Evolutionary conservation across 2,329 filamentous ascomycete genomes (phyloP).

Genomic region (Penicillium sp.): DNA sequence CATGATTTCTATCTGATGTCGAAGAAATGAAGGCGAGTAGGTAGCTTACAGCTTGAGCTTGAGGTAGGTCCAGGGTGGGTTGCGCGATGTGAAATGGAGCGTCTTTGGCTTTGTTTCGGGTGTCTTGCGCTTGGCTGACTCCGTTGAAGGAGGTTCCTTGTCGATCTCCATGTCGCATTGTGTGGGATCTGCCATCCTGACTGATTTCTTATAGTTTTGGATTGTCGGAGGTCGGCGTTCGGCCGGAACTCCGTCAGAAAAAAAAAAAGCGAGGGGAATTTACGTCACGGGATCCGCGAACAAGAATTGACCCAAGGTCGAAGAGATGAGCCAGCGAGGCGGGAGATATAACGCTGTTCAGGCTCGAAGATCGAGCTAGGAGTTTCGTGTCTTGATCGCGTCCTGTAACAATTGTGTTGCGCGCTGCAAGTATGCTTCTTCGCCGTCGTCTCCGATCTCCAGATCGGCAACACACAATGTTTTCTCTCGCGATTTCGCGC

Average conservation of each 20-base stretch:
- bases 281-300: slow-evolving; percentile 21
- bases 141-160: not conserved
- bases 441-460: slow-evolving; percentile 32
- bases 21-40: too few species aligned
- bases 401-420: slow-evolving; percentile 20
- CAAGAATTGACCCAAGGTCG: not conserved
- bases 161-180: slow-evolving; percentile 1
- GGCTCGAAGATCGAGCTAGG: not conserved
- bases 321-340: not conserved
- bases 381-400: slow-evolving; percentile 14
- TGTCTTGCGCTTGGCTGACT: slow-evolving; percentile 30
- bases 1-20: too few species aligned
- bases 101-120: slow-evolving; percentile 17
- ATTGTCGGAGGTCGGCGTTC: not conserved
- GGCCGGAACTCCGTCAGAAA: not conserved
- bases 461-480: slow-evolving; percentile 46
- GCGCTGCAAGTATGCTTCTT: slow-evolving; percentile 29
- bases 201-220: not conserved
- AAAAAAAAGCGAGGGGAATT: slow-evolving; percentile 11
- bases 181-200: slow-evolving; percentile 8
- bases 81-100: slow-evolving; percentile 41
- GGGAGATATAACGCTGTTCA: not conserved
- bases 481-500: slow-evolving; percentile 65
- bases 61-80: slow-evolving; percentile 46
- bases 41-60: slow-evolving; percentile 42